These are phyloP conservation scores for Cladophialophora carrionii DNA, from an alignment of 2,329 filamentous ascomycete species.

Conservation along the genomic window DNA sequence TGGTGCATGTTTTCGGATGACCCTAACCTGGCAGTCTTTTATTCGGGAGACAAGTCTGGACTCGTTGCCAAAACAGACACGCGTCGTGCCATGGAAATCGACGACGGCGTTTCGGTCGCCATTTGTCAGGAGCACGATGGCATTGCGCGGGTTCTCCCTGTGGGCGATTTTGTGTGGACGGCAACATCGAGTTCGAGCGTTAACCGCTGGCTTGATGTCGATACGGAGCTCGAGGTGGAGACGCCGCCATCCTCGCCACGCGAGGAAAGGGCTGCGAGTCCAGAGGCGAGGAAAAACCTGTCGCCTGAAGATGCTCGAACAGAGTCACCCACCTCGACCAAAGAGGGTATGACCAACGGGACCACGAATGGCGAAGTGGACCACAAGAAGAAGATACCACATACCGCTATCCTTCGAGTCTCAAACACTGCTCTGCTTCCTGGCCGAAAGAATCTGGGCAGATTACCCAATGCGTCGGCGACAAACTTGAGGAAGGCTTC, in stretches of 20 bases:
- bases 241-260: conserved; percentile 57
- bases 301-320: conserved; percentile 30
- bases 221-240: conserved; percentile 73
- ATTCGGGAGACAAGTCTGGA: conserved; percentile 90
- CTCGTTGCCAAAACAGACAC: conserved; percentile 96
- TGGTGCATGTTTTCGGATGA: conserved; percentile 94
- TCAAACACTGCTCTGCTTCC: conserved; percentile 83
- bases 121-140: conserved; percentile 87
- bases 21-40: conserved; percentile 84
- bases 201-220: conserved; percentile 86
- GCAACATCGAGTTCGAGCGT: conserved; percentile 88
- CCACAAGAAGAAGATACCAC: conserved; percentile 66
- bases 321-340: conserved; percentile 40
- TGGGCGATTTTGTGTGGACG: conserved; percentile 82
- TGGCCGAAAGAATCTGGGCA: conserved; percentile 55
- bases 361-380: conserved; percentile 32
- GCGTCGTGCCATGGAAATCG: conserved; percentile 72
- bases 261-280: conserved; percentile 55
- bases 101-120: conserved; percentile 88
- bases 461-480: conserved; percentile 54
- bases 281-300: conserved; percentile 16
- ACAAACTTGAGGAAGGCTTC: conserved; percentile 57
- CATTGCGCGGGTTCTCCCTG: conserved; percentile 60
- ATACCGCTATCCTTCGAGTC: conserved; percentile 76
- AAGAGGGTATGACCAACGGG: conserved; percentile 40